A percentile compares a stretch with the other conserved stretches of the same genome.
phyloP scores from a whole-genome alignment of 495 filamentous ascomycete species.

The Chaetomium fimeti region DNA sequence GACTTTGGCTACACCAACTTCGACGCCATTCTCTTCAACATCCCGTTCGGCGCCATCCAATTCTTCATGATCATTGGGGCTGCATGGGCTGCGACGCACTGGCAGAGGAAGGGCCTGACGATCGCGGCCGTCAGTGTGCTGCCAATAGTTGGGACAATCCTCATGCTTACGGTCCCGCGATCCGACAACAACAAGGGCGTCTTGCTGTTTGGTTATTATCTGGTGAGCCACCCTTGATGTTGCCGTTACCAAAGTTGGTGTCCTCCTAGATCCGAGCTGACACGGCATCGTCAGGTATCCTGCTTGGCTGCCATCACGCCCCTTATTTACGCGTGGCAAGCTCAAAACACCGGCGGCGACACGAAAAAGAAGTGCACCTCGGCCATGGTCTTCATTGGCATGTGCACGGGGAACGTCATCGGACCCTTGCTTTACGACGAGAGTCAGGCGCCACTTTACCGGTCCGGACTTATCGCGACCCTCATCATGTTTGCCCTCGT shows the following conservation, averaged over 20 bases:
- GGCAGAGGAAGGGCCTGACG: constrained; percentile 57
- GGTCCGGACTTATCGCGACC: constrained; percentile 55
- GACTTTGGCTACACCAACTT: constrained; percentile 61
- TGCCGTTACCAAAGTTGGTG: background rate
- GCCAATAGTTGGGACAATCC: constrained; percentile 51
- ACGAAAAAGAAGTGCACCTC: constrained; percentile 67
- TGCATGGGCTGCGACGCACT: constrained; percentile 47
- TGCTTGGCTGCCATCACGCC: constrained; percentile 50
- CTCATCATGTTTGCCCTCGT: constrained; percentile 44
- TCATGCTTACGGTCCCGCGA: constrained; percentile 57
- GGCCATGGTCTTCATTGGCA: constrained; percentile 59
- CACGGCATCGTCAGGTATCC: constrained; percentile 22
- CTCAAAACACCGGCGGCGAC: constrained; percentile 64
- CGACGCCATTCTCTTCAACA: constrained; percentile 63
- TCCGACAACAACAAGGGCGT: constrained; percentile 38
- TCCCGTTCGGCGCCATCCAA: constrained; percentile 59
- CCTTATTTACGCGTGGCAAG: constrained; percentile 65
- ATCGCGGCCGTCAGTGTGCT: constrained; percentile 56
- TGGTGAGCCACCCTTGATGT: constrained; percentile 24
- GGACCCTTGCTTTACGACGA: constrained; percentile 62
- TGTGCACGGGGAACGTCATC: constrained; percentile 61
- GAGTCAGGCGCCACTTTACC: constrained; percentile 58
- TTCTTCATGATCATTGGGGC: constrained; percentile 45
- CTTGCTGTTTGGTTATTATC: constrained; percentile 43
- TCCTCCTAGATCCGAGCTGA: background rate